Conservation (phyloP, 1,139 yeast genomes). For the Hemisphaericaspora lyxosophila region DNA sequence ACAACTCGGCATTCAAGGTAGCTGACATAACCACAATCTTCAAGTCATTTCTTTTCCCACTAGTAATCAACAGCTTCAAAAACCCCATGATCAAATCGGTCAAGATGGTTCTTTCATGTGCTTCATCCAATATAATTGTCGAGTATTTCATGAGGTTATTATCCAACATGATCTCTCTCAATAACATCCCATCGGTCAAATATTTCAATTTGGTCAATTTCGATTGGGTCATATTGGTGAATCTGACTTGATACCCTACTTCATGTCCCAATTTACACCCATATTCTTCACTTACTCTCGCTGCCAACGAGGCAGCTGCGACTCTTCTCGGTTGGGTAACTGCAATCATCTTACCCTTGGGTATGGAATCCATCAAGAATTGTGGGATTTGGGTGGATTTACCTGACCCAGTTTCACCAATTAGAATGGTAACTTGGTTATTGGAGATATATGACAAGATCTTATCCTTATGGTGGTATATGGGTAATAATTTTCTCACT, state of each 20-base stretch:
- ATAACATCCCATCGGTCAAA: conserved; percentile 94
- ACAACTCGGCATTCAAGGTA: conserved; percentile 89
- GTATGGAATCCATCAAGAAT: conserved; percentile 50
- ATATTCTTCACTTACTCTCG: conserved; percentile 86
- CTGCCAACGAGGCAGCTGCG: conserved; percentile 92
- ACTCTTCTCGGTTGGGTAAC: conserved; percentile 98
- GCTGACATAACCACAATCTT: conserved; percentile 86
- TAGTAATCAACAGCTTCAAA: conserved; percentile 59
- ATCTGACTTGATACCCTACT: conserved; percentile 95
- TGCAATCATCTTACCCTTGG: conserved; percentile 60
- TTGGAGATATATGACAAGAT: conserved; percentile 54
- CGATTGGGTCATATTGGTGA: conserved; percentile 42
- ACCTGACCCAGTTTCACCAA: conserved; percentile 98
- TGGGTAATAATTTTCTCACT: conserved; percentile 65
- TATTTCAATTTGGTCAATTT: conserved; percentile 70
- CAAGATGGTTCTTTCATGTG: conserved; percentile 92
- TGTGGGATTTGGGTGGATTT: conserved; percentile 98
- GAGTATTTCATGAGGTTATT: conserved; percentile 62
- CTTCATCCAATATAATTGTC: conserved; percentile 89
- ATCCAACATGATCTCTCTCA: conserved; percentile 86
- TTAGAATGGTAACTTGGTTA: conserved; percentile 72
- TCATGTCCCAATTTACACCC: conserved; percentile 75
- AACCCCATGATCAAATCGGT: conserved; percentile 91
- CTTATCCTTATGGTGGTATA: conserved; percentile 67
- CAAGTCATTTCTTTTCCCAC: conserved; percentile 52